Evolutionary conservation across 2,329 filamentous ascomycete genomes (phyloP).

Genomic region (Pseudocercospora fijiensis): DNA sequence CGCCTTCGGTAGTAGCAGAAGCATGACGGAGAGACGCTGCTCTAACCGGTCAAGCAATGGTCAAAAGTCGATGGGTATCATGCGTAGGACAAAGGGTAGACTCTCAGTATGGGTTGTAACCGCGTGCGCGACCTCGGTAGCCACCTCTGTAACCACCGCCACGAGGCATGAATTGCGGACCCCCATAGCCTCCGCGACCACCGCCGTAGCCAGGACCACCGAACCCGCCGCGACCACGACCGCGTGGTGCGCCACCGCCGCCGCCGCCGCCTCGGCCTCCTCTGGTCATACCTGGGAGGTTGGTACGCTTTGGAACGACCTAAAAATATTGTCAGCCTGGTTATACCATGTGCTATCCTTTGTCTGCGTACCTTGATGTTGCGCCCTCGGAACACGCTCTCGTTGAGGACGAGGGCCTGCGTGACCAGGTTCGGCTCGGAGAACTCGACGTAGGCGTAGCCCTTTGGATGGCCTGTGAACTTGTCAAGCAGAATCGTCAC

Average conservation of each 20-base stretch:
- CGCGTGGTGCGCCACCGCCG: slow-evolving; percentile 41
- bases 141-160: slow-evolving; percentile 45
- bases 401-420: slow-evolving; percentile 90
- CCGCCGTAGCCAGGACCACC: slow-evolving; percentile 38
- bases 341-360: not conserved
- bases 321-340: slow-evolving; percentile 42
- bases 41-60: not conserved
- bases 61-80: slow-evolving; percentile 9
- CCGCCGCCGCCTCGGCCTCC: slow-evolving; percentile 67
- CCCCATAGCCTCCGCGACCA: slow-evolving; percentile 39
- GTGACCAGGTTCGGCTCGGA: slow-evolving; percentile 89
- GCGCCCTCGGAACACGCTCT: slow-evolving; percentile 90
- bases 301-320: slow-evolving; percentile 91
- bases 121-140: slow-evolving; percentile 41
- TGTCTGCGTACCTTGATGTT: slow-evolving; percentile 76
- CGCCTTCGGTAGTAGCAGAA: not conserved
- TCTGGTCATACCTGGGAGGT: slow-evolving; percentile 89
- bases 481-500: slow-evolving; percentile 98
- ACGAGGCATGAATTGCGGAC: slow-evolving; percentile 27
- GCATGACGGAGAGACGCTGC: not conserved
- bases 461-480: slow-evolving; percentile 98
- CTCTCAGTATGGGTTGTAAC: slow-evolving; percentile 41
- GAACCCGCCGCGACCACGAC: slow-evolving; percentile 50
- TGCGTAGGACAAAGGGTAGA: slow-evolving; percentile 26
- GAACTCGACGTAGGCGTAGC: slow-evolving; percentile 99